Percentiles rank a stretch among this genome's conserved stretches.
Evolutionary conservation across 148 eudicot species (phyloP).

Genomic region (Camellia granthamiana): DNA sequence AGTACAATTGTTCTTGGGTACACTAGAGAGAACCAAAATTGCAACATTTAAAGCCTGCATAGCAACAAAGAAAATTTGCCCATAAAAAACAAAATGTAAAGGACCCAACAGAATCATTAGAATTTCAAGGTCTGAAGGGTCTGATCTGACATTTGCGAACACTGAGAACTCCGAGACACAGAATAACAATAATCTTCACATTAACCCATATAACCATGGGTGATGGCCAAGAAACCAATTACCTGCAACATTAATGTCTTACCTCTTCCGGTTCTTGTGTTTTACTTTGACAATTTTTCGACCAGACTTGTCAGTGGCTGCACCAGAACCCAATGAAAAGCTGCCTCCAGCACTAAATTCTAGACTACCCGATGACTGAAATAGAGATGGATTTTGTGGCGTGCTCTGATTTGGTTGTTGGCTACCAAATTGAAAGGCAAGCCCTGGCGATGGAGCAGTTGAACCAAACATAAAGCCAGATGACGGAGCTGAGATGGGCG

Average conservation of each 20-base stretch:
- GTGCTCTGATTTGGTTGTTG: constrained; percentile 51
- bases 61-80: background rate
- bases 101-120: background rate
- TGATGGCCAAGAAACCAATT: background rate
- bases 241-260: background rate
- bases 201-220: background rate
- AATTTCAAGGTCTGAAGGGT: background rate
- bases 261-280: constrained; percentile 42
- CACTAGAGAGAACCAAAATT: constrained; percentile 18
- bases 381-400: constrained; percentile 43
- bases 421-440: constrained; percentile 66
- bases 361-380: constrained; percentile 62
- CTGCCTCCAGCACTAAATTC: constrained; percentile 65
- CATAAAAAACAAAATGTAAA: background rate
- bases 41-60: constrained; percentile 7
- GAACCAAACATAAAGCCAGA: constrained; percentile 43
- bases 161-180: background rate
- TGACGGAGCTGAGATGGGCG: constrained; percentile 33
- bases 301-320: constrained; percentile 45
- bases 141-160: constrained; percentile 18
- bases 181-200: background rate
- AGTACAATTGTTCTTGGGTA: background rate
- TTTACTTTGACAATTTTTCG: constrained; percentile 54
- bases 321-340: constrained; percentile 82
- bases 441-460: constrained; percentile 28